phyloP scores from a whole-genome alignment of 2,329 filamentous ascomycete genomes.

The Ascochyta pisi region DNA sequence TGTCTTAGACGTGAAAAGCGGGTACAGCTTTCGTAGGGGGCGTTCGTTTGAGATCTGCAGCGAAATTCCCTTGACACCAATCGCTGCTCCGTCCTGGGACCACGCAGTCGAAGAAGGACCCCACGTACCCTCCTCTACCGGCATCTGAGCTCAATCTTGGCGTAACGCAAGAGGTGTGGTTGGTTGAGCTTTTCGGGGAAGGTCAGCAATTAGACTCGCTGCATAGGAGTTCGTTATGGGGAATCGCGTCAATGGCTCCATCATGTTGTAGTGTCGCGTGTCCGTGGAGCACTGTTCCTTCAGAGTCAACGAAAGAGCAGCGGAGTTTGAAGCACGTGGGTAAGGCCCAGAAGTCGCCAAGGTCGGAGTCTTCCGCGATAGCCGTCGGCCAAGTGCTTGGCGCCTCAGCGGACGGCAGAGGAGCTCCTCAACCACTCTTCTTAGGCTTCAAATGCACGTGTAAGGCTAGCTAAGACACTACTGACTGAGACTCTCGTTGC shows the following conservation, averaged over 20 bases:
- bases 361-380: conserved; percentile 4
- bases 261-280: conserved; percentile 3
- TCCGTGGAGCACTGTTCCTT: background rate
- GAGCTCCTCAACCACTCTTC: background rate
- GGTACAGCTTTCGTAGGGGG: background rate
- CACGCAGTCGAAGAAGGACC: background rate
- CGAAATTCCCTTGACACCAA: background rate
- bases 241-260: background rate
- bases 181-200: background rate
- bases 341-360: background rate
- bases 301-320: conserved; percentile 3
- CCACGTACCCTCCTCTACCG: background rate
- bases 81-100: background rate
- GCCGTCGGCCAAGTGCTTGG: conserved; percentile 13
- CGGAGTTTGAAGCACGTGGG: conserved; percentile 8
- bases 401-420: background rate
- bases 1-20: background rate
- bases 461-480: background rate
- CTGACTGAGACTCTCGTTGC: background rate
- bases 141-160: background rate
- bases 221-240: background rate
- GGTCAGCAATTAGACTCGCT: background rate
- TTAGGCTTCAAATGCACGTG: background rate
- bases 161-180: background rate
- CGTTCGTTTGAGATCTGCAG: background rate